A percentile compares a stretch with the other conserved stretches of the same genome.
Evolutionary conservation across 805 yeast genomes (phyloP).

Genomic region (Wickerhamiella allomyrinae): DNA sequence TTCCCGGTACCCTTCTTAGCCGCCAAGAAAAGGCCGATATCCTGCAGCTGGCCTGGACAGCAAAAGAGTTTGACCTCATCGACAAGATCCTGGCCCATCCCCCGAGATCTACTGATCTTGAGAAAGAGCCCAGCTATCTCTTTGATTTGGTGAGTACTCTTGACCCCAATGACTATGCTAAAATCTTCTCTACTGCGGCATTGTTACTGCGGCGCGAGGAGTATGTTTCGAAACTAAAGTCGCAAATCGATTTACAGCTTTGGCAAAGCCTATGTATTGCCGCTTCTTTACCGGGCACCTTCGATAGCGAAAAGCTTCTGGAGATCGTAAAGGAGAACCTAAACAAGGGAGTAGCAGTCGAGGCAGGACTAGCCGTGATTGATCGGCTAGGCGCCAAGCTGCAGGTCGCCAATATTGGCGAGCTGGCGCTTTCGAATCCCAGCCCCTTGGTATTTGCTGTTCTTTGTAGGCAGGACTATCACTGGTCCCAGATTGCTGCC

Average conservation of each 20-base stretch:
- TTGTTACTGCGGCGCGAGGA: not conserved
- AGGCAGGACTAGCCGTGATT: not conserved
- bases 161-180: slow-evolving; percentile 1
- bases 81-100: not conserved
- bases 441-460: slow-evolving; percentile 5
- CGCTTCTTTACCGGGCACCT: not conserved
- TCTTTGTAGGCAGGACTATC: slow-evolving; percentile 3
- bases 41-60: not conserved
- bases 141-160: not conserved
- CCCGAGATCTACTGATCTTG: not conserved
- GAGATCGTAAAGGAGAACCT: not conserved
- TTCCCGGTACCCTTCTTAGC: not conserved
- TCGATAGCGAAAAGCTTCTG: not conserved
- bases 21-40: not conserved
- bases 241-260: not conserved
- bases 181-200: not conserved
- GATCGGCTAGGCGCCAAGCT: not conserved
- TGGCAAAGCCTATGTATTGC: slow-evolving; percentile 2
- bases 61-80: not conserved
- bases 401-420: not conserved
- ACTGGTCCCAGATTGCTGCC: slow-evolving; percentile 12
- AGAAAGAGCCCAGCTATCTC: slow-evolving; percentile 1
- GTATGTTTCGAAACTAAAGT: not conserved
- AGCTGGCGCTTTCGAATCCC: not conserved
- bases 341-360: not conserved